Conservation (phyloP, 495 filamentous ascomycete species). For the Penicillium macrosclerotiorum region DNA sequence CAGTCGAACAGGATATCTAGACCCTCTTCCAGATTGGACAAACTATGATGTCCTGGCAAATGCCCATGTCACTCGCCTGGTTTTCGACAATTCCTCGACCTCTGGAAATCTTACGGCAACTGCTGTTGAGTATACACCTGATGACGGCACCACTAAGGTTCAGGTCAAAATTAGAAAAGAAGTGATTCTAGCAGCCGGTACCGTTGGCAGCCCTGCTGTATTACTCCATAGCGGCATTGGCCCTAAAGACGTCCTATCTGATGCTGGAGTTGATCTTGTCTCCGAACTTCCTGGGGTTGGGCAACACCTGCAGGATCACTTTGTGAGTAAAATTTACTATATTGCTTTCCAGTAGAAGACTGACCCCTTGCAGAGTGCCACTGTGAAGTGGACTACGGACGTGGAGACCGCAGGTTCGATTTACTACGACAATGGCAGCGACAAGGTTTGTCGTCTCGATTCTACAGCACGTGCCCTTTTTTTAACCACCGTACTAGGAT, state of each 20-base stretch:
- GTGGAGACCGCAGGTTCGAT: constrained; percentile 28
- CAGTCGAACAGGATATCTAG: constrained; percentile 37
- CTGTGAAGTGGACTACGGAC: constrained; percentile 26
- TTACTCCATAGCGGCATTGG: constrained; percentile 48
- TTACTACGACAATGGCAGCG: constrained; percentile 26
- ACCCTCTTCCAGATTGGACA: constrained; percentile 32
- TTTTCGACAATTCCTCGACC: constrained; percentile 31
- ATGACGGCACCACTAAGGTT: constrained; percentile 24
- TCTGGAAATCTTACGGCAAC: constrained; percentile 25
- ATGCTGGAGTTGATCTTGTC: constrained; percentile 36
- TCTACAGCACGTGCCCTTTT: background rate
- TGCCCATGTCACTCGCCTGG: constrained; percentile 42
- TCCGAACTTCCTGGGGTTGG: constrained; percentile 51
- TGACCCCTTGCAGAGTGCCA: constrained; percentile 27
- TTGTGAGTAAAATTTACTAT: no score
- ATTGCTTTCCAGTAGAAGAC: no score
- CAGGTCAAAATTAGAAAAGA: constrained; percentile 45
- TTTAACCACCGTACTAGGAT: constrained; percentile 23
- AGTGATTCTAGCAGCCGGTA: constrained; percentile 55
- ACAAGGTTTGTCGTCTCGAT: constrained; percentile 17
- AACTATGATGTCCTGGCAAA: constrained; percentile 47
- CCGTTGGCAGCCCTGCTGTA: constrained; percentile 57
- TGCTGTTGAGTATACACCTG: constrained; percentile 30
- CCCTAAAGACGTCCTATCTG: constrained; percentile 33
- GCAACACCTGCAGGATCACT: constrained; percentile 49